Percentiles rank a stretch among this genome's conserved stretches.
Evolutionary conservation across 2,329 filamentous ascomycete genomes (phyloP).

Genomic region (Pestalotiopsis sp.): DNA sequence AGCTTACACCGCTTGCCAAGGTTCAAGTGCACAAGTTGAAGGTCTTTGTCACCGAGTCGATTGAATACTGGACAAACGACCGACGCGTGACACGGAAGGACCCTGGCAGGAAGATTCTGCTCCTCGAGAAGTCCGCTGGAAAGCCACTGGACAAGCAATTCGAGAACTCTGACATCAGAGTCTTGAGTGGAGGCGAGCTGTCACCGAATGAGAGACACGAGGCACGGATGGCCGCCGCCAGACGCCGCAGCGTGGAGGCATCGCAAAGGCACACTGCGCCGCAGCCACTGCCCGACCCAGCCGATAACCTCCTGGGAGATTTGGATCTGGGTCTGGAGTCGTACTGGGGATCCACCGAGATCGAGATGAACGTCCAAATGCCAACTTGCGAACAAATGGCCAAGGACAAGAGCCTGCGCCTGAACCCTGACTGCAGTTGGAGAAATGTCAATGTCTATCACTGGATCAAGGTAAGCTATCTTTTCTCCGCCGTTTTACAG

Average conservation of each 20-base stretch:
- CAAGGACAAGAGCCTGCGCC: conserved; percentile 61
- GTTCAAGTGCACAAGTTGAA: conserved; percentile 92
- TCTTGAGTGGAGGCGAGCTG: conserved; percentile 79
- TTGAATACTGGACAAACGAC: conserved; percentile 88
- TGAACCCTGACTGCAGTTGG: conserved; percentile 92
- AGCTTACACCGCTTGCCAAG: conserved; percentile 88
- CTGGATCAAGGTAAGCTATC: conserved; percentile 80
- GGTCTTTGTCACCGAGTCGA: conserved; percentile 85
- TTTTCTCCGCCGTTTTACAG: background rate
- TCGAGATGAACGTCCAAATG: conserved; percentile 91
- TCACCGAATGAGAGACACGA: conserved; percentile 47
- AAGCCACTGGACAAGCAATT: conserved; percentile 72
- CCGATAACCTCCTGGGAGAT: conserved; percentile 77
- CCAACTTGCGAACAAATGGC: conserved; percentile 87
- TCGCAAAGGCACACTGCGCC: conserved; percentile 38
- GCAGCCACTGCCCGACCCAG: conserved; percentile 48
- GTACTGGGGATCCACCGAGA: conserved; percentile 85
- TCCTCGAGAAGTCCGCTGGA: conserved; percentile 88
- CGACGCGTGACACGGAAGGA: conserved; percentile 84
- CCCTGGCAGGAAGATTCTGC: conserved; percentile 76
- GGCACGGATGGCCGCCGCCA: conserved; percentile 46
- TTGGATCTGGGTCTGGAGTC: conserved; percentile 68
- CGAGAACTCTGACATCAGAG: conserved; percentile 72
- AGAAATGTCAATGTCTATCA: conserved; percentile 92
- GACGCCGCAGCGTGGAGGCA: conserved; percentile 56